Evolutionary conservation across 2,329 filamentous ascomycete genomes (phyloP).

Genomic region (Calonectria hawksworthii): DNA sequence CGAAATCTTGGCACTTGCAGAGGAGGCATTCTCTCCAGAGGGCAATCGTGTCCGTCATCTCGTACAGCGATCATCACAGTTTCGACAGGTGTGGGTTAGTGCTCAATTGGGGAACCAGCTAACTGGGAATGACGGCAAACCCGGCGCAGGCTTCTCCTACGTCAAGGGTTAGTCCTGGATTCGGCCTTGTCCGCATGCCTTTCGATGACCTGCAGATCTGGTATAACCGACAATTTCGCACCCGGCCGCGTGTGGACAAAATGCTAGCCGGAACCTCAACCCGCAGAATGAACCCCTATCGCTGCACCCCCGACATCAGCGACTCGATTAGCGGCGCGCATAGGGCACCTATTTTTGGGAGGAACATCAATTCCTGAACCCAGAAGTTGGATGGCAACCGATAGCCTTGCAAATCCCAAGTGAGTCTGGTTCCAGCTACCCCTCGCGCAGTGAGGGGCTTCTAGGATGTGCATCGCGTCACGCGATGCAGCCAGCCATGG

Average conservation of each 20-base stretch:
- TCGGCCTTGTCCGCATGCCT: conserved; percentile 9
- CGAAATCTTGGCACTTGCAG: too few species aligned
- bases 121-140: conserved; percentile 20
- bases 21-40: not conserved
- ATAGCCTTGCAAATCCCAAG: not conserved
- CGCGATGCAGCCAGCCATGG: conserved; percentile 17
- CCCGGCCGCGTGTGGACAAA: not conserved
- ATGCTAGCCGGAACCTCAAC: not conserved
- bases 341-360: not conserved
- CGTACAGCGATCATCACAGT: not conserved
- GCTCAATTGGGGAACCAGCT: conserved; percentile 1
- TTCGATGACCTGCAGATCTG: conserved; percentile 10
- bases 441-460: conserved; percentile 3
- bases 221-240: conserved; percentile 2
- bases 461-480: conserved; percentile 24
- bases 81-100: conserved; percentile 6
- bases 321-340: not conserved
- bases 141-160: conserved; percentile 1
- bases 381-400: not conserved
- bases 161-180: not conserved
- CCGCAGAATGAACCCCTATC: not conserved
- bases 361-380: not conserved
- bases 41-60: not conserved
- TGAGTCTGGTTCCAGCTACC: not conserved
- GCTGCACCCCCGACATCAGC: not conserved